Evolutionary conservation across 2,329 filamentous ascomycete species (phyloP).

Genomic region (Leptodontidium sp.): DNA sequence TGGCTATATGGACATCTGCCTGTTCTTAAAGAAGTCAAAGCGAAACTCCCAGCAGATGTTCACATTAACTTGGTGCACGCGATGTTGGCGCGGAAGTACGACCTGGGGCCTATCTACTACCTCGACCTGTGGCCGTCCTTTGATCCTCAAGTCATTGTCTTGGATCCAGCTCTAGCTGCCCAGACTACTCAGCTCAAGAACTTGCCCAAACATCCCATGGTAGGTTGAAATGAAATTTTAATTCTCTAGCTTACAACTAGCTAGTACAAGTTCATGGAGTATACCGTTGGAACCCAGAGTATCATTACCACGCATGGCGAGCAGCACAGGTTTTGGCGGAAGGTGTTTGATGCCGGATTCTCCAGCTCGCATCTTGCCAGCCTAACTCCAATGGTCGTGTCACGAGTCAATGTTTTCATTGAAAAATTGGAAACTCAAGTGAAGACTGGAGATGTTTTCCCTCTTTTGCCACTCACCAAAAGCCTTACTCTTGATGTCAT

Average conservation of each 20-base stretch:
- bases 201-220: conserved; percentile 13
- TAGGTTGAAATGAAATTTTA: background rate
- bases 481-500: conserved; percentile 13
- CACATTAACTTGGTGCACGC: conserved; percentile 19
- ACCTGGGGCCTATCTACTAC: conserved; percentile 15
- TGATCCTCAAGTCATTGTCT: conserved; percentile 17
- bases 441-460: background rate
- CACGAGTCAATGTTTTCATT: conserved; percentile 11
- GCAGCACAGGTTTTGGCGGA: conserved; percentile 16
- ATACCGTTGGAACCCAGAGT: conserved; percentile 17
- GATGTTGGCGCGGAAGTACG: conserved; percentile 10
- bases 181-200: conserved; percentile 11
- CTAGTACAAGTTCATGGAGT: conserved; percentile 16
- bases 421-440: conserved; percentile 11
- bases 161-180: conserved; percentile 10
- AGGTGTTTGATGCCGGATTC: conserved; percentile 14
- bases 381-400: conserved; percentile 13
- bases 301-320: conserved; percentile 18
- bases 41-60: conserved; percentile 19
- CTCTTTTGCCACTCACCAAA: conserved; percentile 10
- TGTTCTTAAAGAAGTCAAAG: conserved; percentile 13
- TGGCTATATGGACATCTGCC: conserved; percentile 19
- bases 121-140: conserved; percentile 21
- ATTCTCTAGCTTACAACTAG: background rate
- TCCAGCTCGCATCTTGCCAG: conserved; percentile 5